These are phyloP conservation scores for Meredithiella fracta DNA, from an alignment of 2,329 filamentous ascomycete species.

Conservation along the genomic window DNA sequence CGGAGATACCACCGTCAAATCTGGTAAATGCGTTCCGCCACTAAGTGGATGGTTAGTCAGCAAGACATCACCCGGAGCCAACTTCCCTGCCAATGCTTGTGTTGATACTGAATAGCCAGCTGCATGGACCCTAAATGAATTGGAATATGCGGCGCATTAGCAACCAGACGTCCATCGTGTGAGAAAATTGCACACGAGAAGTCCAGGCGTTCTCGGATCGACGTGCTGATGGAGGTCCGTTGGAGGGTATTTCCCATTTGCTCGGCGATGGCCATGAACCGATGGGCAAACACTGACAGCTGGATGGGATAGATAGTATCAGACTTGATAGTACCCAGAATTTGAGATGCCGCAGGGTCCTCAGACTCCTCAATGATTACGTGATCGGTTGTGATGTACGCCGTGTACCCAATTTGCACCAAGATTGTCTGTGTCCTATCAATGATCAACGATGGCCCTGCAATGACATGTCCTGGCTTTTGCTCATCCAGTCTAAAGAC, in stretches of 20 bases:
- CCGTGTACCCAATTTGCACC: conserved; percentile 31
- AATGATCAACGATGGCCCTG: conserved; percentile 53
- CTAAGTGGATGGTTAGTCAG: conserved; percentile 23
- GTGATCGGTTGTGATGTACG: conserved; percentile 22
- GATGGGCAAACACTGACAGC: conserved; percentile 60
- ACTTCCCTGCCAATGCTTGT: conserved; percentile 37
- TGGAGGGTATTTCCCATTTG: conserved; percentile 70
- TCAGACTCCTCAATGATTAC: conserved; percentile 22
- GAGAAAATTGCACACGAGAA: conserved; percentile 71
- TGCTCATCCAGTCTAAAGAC: conserved; percentile 17
- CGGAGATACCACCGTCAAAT: conserved; percentile 24
- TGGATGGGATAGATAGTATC: conserved; percentile 35
- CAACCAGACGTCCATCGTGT: conserved; percentile 54
- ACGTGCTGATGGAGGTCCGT: conserved; percentile 61
- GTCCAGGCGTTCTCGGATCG: conserved; percentile 66
- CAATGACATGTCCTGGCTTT: neutral
- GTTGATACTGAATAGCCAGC: conserved; percentile 58
- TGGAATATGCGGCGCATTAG: conserved; percentile 60
- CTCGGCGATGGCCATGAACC: conserved; percentile 73
- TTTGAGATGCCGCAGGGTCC: neutral
- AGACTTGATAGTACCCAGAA: conserved; percentile 21
- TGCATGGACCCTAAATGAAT: conserved; percentile 67
- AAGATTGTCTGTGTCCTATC: conserved; percentile 62
- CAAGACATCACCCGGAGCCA: conserved; percentile 23
- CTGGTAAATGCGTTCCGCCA: conserved; percentile 25